Percentiles rank a stretch among this genome's conserved stretches.
These are phyloP conservation scores for Kwoniella shivajii DNA, from an alignment of 1,284 basidiomycete species.

Conservation along the genomic window DNA sequence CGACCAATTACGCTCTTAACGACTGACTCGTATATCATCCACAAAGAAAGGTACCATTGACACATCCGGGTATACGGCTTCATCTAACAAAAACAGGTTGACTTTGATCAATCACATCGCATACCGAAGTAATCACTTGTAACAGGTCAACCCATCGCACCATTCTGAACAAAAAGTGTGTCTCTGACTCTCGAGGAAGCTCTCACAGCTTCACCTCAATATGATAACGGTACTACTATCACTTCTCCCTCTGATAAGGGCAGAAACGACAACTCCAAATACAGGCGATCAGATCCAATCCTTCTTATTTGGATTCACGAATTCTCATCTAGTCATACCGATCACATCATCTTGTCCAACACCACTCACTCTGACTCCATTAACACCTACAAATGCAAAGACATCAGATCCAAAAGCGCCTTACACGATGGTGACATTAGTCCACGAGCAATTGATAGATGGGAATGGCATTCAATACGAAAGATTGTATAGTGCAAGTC, in stretches of 20 bases:
- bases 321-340: slow-evolving; percentile 21
- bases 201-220: too few species aligned
- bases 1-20: too few species aligned
- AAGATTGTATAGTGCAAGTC: slow-evolving; percentile 25
- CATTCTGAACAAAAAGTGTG: too few species aligned
- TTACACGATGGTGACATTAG: slow-evolving; percentile 32
- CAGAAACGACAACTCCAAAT: slow-evolving; percentile 31
- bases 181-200: too few species aligned
- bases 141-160: too few species aligned
- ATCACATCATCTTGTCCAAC: slow-evolving; percentile 26
- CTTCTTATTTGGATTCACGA: slow-evolving; percentile 27
- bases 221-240: background rate
- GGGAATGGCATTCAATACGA: slow-evolving; percentile 22
- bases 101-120: too few species aligned
- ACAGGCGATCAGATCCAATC: slow-evolving; percentile 37
- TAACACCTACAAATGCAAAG: slow-evolving; percentile 23
- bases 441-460: slow-evolving; percentile 34
- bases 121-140: too few species aligned
- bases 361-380: slow-evolving; percentile 20
- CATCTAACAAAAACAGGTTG: too few species aligned
- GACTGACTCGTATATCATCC: too few species aligned
- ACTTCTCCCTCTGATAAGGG: slow-evolving; percentile 8
- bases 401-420: slow-evolving; percentile 27
- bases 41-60: too few species aligned
- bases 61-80: too few species aligned